These are phyloP conservation scores for Mortierella sp. DNA, from an alignment of 371 early-diverging fungal species.

Conservation along the genomic window DNA sequence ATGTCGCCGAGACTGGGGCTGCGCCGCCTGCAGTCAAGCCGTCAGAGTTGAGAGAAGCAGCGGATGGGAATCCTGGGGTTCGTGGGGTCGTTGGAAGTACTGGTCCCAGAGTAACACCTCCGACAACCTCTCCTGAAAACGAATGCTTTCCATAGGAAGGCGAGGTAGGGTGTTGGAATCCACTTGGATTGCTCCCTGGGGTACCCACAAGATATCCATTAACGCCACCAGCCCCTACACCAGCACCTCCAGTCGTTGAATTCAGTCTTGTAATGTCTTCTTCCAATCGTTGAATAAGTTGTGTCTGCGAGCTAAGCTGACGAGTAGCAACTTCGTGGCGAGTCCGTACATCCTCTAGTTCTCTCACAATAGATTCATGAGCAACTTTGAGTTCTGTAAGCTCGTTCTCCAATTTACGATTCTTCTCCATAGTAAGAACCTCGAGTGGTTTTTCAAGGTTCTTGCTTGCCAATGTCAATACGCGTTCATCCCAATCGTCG, in stretches of 20 bases:
- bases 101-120: conserved; percentile 43
- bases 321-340: conserved; percentile 51
- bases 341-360: conserved; percentile 51
- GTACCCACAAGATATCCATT: conserved; percentile 31
- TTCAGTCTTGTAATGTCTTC: conserved; percentile 77
- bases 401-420: conserved; percentile 83
- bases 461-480: conserved; percentile 49
- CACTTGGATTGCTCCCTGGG: conserved; percentile 9
- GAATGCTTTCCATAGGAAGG: conserved; percentile 44
- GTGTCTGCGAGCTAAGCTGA: conserved; percentile 63
- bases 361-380: conserved; percentile 57
- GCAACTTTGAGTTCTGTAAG: conserved; percentile 76
- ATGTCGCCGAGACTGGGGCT: conserved; percentile 13
- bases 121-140: conserved; percentile 43
- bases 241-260: conserved; percentile 24
- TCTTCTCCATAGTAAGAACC: conserved; percentile 83
- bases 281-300: conserved; percentile 75
- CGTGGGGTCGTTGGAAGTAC: conserved; percentile 33
- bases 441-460: conserved; percentile 67
- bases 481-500: conserved; percentile 57
- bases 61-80: conserved; percentile 37
- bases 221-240: conserved; percentile 1
- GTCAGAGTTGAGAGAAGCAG: conserved; percentile 54
- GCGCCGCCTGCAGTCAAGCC: conserved; percentile 32
- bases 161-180: conserved; percentile 32